Evolutionary conservation across 2,329 filamentous ascomycete genomes (phyloP).

Genomic region (Pseudogymnoascus sp.): DNA sequence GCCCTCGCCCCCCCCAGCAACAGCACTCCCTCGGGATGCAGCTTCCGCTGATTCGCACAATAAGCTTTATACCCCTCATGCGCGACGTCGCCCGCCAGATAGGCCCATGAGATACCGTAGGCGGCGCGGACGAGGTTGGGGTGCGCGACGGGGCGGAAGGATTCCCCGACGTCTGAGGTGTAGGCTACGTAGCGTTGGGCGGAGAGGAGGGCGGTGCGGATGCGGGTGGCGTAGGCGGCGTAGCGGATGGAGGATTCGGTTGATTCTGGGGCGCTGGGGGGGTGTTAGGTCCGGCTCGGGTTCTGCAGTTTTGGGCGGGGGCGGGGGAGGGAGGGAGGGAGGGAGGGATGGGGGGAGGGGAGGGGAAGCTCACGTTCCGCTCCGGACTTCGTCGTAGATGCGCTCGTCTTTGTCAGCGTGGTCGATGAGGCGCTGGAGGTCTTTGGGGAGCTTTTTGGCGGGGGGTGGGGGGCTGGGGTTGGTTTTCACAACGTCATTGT

Average conservation of each 20-base stretch:
- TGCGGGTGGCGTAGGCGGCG: constrained; percentile 79
- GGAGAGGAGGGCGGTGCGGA: constrained; percentile 78
- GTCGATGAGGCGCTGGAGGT: constrained; percentile 50
- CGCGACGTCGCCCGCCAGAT: constrained; percentile 80
- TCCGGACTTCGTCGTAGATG: constrained; percentile 67
- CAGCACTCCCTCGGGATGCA: constrained; percentile 55
- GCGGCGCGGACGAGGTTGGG: constrained; percentile 71
- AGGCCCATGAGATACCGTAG: constrained; percentile 88
- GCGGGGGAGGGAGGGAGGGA: constrained; percentile 8
- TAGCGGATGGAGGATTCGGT: constrained; percentile 84
- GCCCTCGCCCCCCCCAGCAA: background rate
- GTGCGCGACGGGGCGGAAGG: constrained; percentile 86
- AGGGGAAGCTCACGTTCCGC: constrained; percentile 58
- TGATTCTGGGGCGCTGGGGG: constrained; percentile 59
- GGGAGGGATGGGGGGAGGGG: constrained; percentile 1
- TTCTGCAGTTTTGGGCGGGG: constrained; percentile 10
- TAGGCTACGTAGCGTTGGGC: constrained; percentile 96
- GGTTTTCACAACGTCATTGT: constrained; percentile 19
- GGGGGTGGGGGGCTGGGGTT: constrained; percentile 29
- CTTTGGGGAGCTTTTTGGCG: constrained; percentile 43
- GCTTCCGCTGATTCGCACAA: constrained; percentile 67
- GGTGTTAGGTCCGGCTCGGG: constrained; percentile 13
- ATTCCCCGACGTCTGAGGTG: constrained; percentile 92
- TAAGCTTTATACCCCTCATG: constrained; percentile 97
- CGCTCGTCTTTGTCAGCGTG: constrained; percentile 55